These are phyloP conservation scores for Kalmanozyma brasiliensis DNA, from an alignment of 1,284 basidiomycete genomes.

Conservation along the genomic window DNA sequence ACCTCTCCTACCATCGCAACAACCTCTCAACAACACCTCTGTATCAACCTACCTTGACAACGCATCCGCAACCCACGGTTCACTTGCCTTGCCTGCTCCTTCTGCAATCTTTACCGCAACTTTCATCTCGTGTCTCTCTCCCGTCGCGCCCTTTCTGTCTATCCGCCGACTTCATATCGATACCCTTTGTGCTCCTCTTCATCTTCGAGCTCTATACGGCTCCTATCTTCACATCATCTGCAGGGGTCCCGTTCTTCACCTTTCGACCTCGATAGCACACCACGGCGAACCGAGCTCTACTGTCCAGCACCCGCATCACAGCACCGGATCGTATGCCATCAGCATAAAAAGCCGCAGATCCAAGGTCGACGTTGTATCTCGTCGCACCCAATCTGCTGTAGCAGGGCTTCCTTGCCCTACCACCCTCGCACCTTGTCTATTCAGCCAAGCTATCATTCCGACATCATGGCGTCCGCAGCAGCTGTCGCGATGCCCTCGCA, in stretches of 20 bases:
- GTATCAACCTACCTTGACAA: neutral
- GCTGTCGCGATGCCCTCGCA: conserved; percentile 9
- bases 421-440: too few relatives aligned
- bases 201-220: neutral
- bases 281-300: too few relatives aligned
- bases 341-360: too few relatives aligned
- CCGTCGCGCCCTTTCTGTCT: neutral
- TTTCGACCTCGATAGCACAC: neutral
- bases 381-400: too few relatives aligned
- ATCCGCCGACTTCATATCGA: too few relatives aligned
- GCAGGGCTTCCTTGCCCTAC: neutral
- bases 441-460: too few relatives aligned
- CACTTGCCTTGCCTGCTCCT: conserved; percentile 12
- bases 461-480: conserved; percentile 24
- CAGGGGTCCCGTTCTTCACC: neutral
- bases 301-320: too few relatives aligned
- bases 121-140: conserved; percentile 9
- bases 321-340: too few relatives aligned
- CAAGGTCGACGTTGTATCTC: too few relatives aligned
- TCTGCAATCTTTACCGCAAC: neutral
- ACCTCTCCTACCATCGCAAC: neutral
- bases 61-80: conserved; percentile 8
- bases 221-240: neutral
- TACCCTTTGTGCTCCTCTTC: neutral
- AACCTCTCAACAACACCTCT: neutral